A percentile compares a stretch with the other conserved stretches of the same genome.
Conservation (phyloP, 441 rosid genomes). For the Jatropha multifida region DNA sequence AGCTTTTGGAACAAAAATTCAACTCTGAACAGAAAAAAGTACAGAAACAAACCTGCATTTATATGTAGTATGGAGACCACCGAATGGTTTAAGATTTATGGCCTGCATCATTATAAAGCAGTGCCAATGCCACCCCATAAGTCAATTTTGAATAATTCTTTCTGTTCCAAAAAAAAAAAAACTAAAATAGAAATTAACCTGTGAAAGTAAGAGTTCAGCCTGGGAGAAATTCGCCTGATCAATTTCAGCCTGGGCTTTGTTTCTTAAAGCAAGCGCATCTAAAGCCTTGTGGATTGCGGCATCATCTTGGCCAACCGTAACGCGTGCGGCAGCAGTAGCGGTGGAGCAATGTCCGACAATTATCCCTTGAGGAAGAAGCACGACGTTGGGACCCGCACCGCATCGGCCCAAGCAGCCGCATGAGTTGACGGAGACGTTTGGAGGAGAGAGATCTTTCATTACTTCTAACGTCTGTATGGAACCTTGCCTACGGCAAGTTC, state of each 20-base stretch:
- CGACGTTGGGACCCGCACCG: slow-evolving; percentile 83
- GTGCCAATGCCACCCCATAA: no score
- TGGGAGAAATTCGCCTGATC: slow-evolving; percentile 45
- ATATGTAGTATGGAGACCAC: slow-evolving; percentile 62
- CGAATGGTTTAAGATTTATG: slow-evolving; percentile 55
- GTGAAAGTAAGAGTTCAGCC: slow-evolving; percentile 58
- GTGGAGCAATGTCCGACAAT: slow-evolving; percentile 68
- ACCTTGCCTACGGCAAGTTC: slow-evolving; percentile 81
- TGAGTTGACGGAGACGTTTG: slow-evolving; percentile 49
- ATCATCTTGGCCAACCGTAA: slow-evolving; percentile 33
- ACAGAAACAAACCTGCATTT: slow-evolving; percentile 50
- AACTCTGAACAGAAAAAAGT: background rate
- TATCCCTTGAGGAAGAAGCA: slow-evolving; percentile 59
- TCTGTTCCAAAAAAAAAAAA: no score
- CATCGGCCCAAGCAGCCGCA: slow-evolving; percentile 81
- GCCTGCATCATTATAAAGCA: slow-evolving; percentile 47
- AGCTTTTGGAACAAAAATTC: background rate
- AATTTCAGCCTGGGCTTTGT: slow-evolving; percentile 52
- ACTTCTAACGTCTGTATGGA: slow-evolving; percentile 62
- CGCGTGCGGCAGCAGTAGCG: slow-evolving; percentile 58
- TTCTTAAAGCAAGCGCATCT: slow-evolving; percentile 59
- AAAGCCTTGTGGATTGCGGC: slow-evolving; percentile 32
- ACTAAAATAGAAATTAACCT: slow-evolving; percentile 32
- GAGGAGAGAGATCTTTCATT: slow-evolving; percentile 59
- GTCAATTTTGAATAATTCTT: no score